Evolutionary conservation across 2,329 filamentous ascomycete species (phyloP), one percentile per base, ranked within the genome.

Genomic region (Colletotrichum spinosum): DNA sequence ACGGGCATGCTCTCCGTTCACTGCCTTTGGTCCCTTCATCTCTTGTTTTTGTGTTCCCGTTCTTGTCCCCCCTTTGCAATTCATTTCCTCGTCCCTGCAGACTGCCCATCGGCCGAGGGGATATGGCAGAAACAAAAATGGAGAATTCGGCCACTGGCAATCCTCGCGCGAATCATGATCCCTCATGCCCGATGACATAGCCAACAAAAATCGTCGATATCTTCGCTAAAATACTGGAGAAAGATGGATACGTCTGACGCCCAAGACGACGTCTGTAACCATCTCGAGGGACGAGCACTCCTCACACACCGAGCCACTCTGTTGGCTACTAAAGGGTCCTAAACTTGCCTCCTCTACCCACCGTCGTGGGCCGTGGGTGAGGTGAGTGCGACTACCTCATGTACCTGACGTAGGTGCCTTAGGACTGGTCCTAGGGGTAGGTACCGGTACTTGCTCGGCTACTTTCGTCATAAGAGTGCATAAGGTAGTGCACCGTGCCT

Each of bases 161-260:
- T 63, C 58, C 52, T 62, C 58, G 33, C 48, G 58, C 58, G 48
- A 66, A 66, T 66, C 63, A 57, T 63, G 52, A 44, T 57, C 37
- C 15, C 44, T 56, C 35, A 41, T 46, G 55, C 35, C 41, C 51
- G 41, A 52, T 56, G 41, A 48, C 51, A 37, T 35, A 52, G 55
- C 17, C 46, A 50, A 50, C 35, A 45, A 50, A 52, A 39, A 57
- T 52, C 45, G 51, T 46, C 48, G 53, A 35, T 45, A 60, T 63
- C 62, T 52, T 61, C 38, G 58, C 48, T 8, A 44, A 62, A 66
- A 63, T 15, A 63, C 59, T 57, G 63, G 63, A 42, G 63, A 66
- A 50, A 49, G 42, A 52, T 56, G 59, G 48, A 53, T 42, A 38
- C 50, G 33, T 55, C 61, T 63, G 55, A 59, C 55, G 42, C 49